Percentiles rank a stretch among this genome's conserved stretches.
phyloP scores from a whole-genome alignment of 257 asterid genomes.

The Marsdenia floribunda region DNA sequence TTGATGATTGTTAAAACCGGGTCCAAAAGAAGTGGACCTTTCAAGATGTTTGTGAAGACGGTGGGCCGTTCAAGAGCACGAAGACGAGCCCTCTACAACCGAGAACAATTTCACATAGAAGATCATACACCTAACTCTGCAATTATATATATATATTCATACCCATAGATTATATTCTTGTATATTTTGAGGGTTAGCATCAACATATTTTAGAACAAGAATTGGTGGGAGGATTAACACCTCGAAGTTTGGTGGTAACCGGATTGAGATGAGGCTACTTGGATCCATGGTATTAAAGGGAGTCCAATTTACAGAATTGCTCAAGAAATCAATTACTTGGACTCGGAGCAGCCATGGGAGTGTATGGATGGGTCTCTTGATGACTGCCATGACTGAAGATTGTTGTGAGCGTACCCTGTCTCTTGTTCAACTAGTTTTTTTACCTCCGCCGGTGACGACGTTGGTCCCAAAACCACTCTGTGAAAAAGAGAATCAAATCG shows the following conservation, averaged over 20 bases:
- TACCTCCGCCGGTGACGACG: too few species aligned
- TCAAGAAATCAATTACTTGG: conserved; percentile 28
- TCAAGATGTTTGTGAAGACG: too few species aligned
- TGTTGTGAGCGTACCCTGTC: conserved; percentile 41
- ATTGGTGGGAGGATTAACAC: conserved; percentile 85
- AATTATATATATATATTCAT: too few species aligned
- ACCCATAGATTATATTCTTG: too few species aligned
- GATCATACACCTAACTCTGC: too few species aligned
- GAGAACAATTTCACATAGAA: too few species aligned
- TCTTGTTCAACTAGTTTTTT: conserved; percentile 48
- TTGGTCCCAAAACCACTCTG: too few species aligned
- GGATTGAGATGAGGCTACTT: conserved; percentile 81
- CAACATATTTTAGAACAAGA: too few species aligned
- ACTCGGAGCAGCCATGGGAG: conserved; percentile 74
- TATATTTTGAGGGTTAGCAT: too few species aligned
- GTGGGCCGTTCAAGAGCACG: too few species aligned
- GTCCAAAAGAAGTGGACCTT: conserved; percentile 56
- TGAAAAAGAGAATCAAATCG: too few species aligned
- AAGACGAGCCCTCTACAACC: too few species aligned
- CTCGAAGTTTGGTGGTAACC: conserved; percentile 61
- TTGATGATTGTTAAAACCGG: conserved; percentile 35
- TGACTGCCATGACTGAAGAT: conserved; percentile 65
- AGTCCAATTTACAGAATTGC: conserved; percentile 78
- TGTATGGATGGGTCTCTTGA: conserved; percentile 55
- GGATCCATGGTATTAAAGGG: conserved; percentile 90